These are phyloP conservation scores for Ceratonia siliqua DNA, from an alignment of 306 rosid genomes.

Conservation along the genomic window DNA sequence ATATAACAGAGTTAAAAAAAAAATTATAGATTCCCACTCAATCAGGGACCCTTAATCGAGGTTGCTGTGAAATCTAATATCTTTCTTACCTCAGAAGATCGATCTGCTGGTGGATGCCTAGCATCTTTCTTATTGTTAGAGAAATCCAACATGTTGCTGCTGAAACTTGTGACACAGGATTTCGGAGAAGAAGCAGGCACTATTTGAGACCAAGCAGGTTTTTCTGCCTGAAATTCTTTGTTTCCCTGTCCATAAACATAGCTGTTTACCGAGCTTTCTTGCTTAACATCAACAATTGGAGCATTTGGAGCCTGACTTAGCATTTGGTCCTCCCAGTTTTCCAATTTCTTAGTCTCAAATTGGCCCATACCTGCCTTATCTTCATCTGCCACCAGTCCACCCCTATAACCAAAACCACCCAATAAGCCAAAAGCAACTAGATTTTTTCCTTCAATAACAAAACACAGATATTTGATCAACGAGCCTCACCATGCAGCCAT, in stretches of 20 bases:
- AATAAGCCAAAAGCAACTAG: background rate
- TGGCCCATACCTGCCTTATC: conserved; percentile 49
- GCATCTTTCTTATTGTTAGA: conserved; percentile 48
- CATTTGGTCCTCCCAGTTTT: conserved; percentile 63
- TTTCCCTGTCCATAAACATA: conserved; percentile 45
- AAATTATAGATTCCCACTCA: background rate
- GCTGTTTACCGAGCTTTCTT: conserved; percentile 42
- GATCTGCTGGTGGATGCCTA: conserved; percentile 52
- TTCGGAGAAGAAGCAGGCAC: conserved; percentile 54
- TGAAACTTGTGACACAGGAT: conserved; percentile 63
- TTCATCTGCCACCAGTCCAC: conserved; percentile 60
- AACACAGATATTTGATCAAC: background rate
- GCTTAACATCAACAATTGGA: conserved; percentile 52
- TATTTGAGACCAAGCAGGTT: conserved; percentile 48
- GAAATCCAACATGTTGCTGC: conserved; percentile 70
- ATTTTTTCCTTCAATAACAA: background rate
- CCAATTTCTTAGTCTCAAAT: conserved; percentile 55
- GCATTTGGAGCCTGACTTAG: conserved; percentile 36
- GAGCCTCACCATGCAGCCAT: background rate
- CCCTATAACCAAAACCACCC: conserved; percentile 39
- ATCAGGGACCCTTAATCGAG: background rate
- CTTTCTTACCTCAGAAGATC: conserved; percentile 63
- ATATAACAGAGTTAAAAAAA: background rate
- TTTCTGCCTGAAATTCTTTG: conserved; percentile 36
- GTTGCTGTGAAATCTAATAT: background rate